A percentile compares a stretch with the other conserved stretches of the same genome.
These are phyloP conservation scores for Sphagnum tenellum DNA, from an alignment of 225 moss, liverwort and hornwort genomes.

Conservation along the genomic window DNA sequence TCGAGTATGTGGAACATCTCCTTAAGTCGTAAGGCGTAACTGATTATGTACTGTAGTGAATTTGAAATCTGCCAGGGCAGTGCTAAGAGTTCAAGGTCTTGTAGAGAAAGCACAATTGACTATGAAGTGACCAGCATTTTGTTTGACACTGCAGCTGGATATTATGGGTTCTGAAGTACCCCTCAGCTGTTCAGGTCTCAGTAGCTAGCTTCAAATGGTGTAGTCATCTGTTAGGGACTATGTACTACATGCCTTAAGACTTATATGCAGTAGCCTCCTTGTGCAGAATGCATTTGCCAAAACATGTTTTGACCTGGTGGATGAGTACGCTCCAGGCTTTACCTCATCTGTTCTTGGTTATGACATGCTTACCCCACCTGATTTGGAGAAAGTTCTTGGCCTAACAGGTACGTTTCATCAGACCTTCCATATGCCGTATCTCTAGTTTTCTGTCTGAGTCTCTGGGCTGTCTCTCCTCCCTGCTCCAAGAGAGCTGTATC, in stretches of 20 bases:
- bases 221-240: background rate
- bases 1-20: conserved; percentile 36
- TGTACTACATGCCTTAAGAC: too few species aligned
- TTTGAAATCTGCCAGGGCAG: too few species aligned
- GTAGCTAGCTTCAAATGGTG: background rate
- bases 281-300: conserved; percentile 57
- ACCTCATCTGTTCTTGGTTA: conserved; percentile 63
- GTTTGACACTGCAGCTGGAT: too few species aligned
- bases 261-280: background rate
- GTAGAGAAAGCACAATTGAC: too few species aligned
- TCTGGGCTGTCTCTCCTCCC: background rate
- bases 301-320: conserved; percentile 71
- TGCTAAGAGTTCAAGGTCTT: too few species aligned
- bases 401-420: conserved; percentile 47
- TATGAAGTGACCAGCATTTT: too few species aligned
- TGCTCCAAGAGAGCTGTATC: background rate
- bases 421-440: background rate
- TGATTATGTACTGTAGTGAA: too few species aligned
- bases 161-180: background rate
- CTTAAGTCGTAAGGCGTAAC: too few species aligned
- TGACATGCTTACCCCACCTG: conserved; percentile 92
- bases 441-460: background rate
- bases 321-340: conserved; percentile 90
- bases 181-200: background rate
- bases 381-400: conserved; percentile 70